A percentile compares a stretch with the other conserved stretches of the same genome.
phyloP scores from a whole-genome alignment of 179 eudicot genomes.

The Corrigiola litoralis region DNA sequence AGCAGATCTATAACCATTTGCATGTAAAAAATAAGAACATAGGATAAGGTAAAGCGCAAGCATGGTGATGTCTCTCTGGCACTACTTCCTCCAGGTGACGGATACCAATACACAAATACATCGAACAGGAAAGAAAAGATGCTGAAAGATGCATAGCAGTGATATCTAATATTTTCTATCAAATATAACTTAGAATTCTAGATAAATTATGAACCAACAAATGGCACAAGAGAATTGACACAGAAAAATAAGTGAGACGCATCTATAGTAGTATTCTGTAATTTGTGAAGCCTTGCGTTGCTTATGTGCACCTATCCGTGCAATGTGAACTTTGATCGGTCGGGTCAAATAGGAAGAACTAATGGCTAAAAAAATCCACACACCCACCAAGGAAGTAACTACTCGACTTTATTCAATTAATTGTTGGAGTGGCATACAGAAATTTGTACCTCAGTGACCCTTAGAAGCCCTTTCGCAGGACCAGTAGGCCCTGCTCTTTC shows the following conservation, averaged over 20 bases:
- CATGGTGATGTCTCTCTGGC: neutral
- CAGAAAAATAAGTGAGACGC: neutral
- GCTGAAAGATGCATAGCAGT: neutral
- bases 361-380: too few species aligned
- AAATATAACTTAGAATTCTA: neutral
- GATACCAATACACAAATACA: neutral
- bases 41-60: neutral
- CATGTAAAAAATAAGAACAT: neutral
- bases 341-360: too few species aligned
- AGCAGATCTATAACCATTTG: neutral
- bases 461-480: slow-evolving; percentile 69
- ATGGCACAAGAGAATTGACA: neutral
- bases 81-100: neutral
- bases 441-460: slow-evolving; percentile 84
- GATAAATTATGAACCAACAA: neutral
- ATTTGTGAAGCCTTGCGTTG: too few species aligned
- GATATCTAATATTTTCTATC: neutral
- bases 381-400: neutral
- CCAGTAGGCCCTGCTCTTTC: slow-evolving; percentile 58
- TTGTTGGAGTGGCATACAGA: neutral
- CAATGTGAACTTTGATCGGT: too few species aligned
- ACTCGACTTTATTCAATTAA: neutral
- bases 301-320: too few species aligned
- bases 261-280: too few species aligned
- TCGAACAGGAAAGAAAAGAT: neutral